Base-by-base conservation (phyloP, 441 rosid species). In the Euphorbia celastroides region DNA sequence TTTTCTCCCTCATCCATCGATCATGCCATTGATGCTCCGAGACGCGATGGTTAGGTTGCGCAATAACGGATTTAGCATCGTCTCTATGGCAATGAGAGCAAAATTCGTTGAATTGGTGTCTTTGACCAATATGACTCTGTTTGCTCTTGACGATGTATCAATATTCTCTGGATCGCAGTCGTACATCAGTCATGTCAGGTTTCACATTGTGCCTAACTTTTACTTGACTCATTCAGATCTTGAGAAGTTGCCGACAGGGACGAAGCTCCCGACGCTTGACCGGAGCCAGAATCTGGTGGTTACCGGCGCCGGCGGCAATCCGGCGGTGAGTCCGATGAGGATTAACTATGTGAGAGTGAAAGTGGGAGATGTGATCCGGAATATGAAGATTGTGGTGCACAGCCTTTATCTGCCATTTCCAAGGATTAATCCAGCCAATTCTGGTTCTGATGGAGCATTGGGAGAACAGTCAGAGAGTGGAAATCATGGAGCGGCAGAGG, bases 21-120 rank as follows among this genome's bases (percentile, higher is more conserved):
- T 64, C 60, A 83, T 84, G 89, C 82, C 82, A 19, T 50, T 80
- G 75, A 87, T 87, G 92, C 74, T 87, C n/a, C 78, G 81, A 13
- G 92, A 87, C 71, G 81, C 83, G 23, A 81, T 87, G 57, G 75
- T 83, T 20, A 71, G 88, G 22, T 85, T 87, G 42, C 84, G 84
- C 31, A 78, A 74, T 80, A 85, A 82, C 56, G 92, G 92, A 20
- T 87, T 76, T 73, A 72, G 73, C 61, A 70, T 87, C 34, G 78
- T 87, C 64, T 79, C 92, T 6, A 75, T 83, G 3, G 89, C 88
- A 9, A 65, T 84, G 74, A 76, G 77, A 68, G 72, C 81, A 55
- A 81, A 81, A 77, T 81, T 78, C 17, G 56, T 70, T 3, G 85
- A 87, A 64, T 86, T 87, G 20, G 72, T 69, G 38, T 30, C 55